These are phyloP conservation scores for Syzygium aqueum DNA, from an alignment of 345 rosid genomes.

Conservation along the genomic window DNA sequence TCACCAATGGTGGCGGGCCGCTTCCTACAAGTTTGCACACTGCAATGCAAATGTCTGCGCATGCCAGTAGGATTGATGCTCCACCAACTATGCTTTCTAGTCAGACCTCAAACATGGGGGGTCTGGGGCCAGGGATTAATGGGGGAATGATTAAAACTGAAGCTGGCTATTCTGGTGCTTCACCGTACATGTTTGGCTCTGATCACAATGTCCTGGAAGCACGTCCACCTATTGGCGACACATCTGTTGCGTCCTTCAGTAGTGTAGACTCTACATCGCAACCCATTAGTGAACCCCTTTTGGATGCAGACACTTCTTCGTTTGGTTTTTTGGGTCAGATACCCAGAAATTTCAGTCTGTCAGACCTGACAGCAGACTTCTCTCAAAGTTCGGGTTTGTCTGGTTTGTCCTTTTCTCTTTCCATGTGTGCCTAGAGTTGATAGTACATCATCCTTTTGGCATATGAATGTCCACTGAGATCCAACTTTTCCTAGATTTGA, in stretches of 20 bases:
- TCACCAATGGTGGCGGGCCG: slow-evolving; percentile 59
- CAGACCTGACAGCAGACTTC: slow-evolving; percentile 87
- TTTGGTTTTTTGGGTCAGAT: slow-evolving; percentile 76
- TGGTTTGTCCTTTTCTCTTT: background rate
- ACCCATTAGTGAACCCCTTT: slow-evolving; percentile 51
- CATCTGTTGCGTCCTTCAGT: slow-evolving; percentile 65
- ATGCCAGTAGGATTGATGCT: slow-evolving; percentile 52
- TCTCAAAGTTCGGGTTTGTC: slow-evolving; percentile 82
- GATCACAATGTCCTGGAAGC: slow-evolving; percentile 57
- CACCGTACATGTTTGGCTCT: slow-evolving; percentile 63
- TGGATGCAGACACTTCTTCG: slow-evolving; percentile 65
- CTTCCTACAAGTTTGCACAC: slow-evolving; percentile 48
- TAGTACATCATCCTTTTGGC: background rate
- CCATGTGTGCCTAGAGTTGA: background rate
- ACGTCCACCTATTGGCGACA: slow-evolving; percentile 56
- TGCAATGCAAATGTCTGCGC: slow-evolving; percentile 63
- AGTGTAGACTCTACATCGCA: slow-evolving; percentile 70
- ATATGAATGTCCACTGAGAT: background rate
- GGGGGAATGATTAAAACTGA: slow-evolving; percentile 81
- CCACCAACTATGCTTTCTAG: slow-evolving; percentile 50
- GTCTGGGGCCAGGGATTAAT: slow-evolving; percentile 71
- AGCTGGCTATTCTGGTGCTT: slow-evolving; percentile 52
- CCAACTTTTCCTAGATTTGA: background rate
- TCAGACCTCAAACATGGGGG: slow-evolving; percentile 60
- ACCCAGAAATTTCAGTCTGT: slow-evolving; percentile 82